Evolutionary conservation across 2,329 filamentous ascomycete genomes (phyloP).

Genomic region (Calonectria pauciramosa): DNA sequence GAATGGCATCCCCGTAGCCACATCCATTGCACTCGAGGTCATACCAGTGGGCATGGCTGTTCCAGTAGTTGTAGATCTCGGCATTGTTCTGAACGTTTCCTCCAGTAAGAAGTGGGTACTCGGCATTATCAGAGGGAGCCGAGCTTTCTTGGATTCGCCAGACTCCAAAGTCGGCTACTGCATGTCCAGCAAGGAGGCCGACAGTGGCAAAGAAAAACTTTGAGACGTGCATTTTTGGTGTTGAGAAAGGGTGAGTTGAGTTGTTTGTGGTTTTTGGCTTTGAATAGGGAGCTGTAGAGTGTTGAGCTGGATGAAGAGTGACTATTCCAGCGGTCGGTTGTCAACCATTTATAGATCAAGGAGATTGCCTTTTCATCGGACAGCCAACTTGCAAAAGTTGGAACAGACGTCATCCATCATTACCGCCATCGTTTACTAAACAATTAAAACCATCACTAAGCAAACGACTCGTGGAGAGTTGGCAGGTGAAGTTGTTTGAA

Average conservation of each 20-base stretch:
- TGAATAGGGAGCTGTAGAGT: not conserved
- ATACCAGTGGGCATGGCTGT: not conserved
- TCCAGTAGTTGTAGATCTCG: not conserved
- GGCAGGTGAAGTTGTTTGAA: not conserved
- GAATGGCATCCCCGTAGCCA: not conserved
- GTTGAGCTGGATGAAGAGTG: not conserved
- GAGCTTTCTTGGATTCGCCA: slow-evolving; percentile 5
- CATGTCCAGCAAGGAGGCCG: not conserved
- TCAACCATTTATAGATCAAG: not conserved
- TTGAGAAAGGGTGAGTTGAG: not conserved
- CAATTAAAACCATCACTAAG: not conserved
- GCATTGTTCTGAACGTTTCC: not conserved
- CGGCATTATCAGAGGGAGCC: not conserved
- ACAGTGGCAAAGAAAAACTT: not conserved
- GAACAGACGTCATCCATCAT: not conserved
- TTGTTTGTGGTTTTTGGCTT: too few relatives aligned
- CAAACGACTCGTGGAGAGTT: not conserved
- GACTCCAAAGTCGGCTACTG: slow-evolving; percentile 7
- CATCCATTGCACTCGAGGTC: slow-evolving; percentile 1
- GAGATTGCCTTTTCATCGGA: not conserved
- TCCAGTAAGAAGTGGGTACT: not conserved
- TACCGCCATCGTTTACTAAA: not conserved
- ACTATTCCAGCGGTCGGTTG: not conserved
- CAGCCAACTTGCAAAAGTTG: not conserved
- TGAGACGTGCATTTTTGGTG: not conserved